Base-by-base conservation (phyloP, 192 early-diverging fungal species). In the Lobosporangium transversale region DNA sequence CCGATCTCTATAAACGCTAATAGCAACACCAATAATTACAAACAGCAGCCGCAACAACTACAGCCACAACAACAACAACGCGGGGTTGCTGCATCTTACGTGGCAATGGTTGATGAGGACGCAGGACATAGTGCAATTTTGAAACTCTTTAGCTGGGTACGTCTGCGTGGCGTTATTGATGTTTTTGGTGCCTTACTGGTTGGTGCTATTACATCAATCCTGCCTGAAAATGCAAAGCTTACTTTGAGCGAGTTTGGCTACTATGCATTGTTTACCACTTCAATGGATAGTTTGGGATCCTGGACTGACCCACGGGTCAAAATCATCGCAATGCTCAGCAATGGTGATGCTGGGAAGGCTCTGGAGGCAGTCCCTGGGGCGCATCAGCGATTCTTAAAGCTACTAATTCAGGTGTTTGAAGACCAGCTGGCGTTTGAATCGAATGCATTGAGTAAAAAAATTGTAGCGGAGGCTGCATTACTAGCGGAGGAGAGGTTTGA, bases 161-260 rank as follows among this genome's bases (percentile, higher is more conserved):
- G 73, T 7, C 58, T 62, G 11, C 49, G 73, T 29, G 73, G 73
- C 4, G 65, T 76, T 1, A 24, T 76, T 2, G 73, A 76, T 52
- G 59, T 76, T 20, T 76, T 76, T 67, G 58, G 58, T 14, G 73
- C 73, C 1, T 36, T 76, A 17, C 44, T 76, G 18, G 64, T 62
- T 10, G 73, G 73, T 10, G 73, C 73, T 4, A 21, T 76, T 10
- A 56, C 73, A 8, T 67, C 73, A 0, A 44, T 76, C 17, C 44
- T 76, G 27, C 73, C 64, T 6, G 64, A 66, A 21, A 33, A 50
- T 20, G 40, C 57, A 1, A 76, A 76, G 27, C 24, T 76, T 51
- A 76, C 73, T 2, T 23, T 76, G 27, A 76, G 65, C 21, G 73
- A 76, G 37, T 76, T 76, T 58, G 73, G 73, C 24, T 76, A 76